phyloP scores from a whole-genome alignment of 2,329 filamentous ascomycete species.

The Ilyonectria destructans region DNA sequence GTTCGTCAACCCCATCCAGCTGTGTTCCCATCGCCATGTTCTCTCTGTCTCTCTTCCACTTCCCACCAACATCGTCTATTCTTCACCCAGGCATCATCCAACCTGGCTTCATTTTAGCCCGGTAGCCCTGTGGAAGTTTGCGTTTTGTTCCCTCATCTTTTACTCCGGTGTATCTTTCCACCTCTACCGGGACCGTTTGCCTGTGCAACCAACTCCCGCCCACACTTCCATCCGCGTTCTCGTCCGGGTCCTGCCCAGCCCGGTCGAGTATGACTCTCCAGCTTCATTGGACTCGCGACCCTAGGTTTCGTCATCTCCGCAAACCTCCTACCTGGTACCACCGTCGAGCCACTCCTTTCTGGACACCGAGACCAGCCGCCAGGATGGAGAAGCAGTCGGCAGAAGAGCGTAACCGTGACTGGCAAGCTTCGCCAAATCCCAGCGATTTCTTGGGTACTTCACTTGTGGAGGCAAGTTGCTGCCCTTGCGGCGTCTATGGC shows the following conservation, averaged over 20 bases:
- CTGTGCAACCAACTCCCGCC: not conserved
- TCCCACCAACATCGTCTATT: slow-evolving; percentile 26
- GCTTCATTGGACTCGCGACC: slow-evolving; percentile 40
- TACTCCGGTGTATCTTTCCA: not conserved
- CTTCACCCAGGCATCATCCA: not conserved
- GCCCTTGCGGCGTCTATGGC: slow-evolving; percentile 50
- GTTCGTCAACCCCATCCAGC: not conserved
- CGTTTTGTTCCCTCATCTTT: not conserved
- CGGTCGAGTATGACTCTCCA: slow-evolving; percentile 45
- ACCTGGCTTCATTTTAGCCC: slow-evolving; percentile 21
- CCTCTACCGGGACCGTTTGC: not conserved
- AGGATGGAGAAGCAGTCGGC: slow-evolving; percentile 42
- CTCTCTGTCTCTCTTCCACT: not conserved
- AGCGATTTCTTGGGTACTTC: slow-evolving; percentile 17
- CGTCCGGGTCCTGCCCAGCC: slow-evolving; percentile 12
- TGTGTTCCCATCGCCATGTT: not conserved
- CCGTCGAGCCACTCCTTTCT: slow-evolving; percentile 25
- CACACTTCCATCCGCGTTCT: not conserved
- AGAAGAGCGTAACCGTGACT: slow-evolving; percentile 28
- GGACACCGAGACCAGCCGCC: slow-evolving; percentile 26
- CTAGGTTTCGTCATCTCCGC: slow-evolving; percentile 32
- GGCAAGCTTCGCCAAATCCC: slow-evolving; percentile 24
- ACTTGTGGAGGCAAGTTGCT: slow-evolving; percentile 34
- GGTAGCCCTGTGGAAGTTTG: not conserved
- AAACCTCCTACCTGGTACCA: slow-evolving; percentile 37